A percentile compares a stretch with the other conserved stretches of the same genome.
phyloP scores from a whole-genome alignment of 2,329 filamentous ascomycete genomes.

The Aspergillus sp. region DNA sequence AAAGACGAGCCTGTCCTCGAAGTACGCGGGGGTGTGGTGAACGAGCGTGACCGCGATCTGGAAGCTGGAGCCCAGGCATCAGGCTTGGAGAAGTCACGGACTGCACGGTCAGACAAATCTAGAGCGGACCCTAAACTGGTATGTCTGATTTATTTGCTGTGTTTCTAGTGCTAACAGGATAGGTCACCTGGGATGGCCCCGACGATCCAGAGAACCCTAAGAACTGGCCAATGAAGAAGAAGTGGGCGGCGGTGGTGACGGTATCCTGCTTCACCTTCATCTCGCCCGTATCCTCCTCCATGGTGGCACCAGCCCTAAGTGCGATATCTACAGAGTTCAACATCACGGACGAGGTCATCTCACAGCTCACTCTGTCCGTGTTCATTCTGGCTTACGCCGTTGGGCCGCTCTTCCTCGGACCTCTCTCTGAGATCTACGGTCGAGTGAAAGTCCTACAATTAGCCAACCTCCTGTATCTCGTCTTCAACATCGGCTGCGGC shows the following conservation, averaged over 20 bases:
- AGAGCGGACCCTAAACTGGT: constrained; percentile 30
- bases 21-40: constrained; percentile 27
- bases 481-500: constrained; percentile 64
- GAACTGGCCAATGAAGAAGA: constrained; percentile 59
- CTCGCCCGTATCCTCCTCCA: constrained; percentile 64
- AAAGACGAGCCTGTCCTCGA: constrained; percentile 24
- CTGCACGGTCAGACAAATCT: constrained; percentile 24
- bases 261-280: constrained; percentile 63
- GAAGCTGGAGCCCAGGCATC: constrained; percentile 17
- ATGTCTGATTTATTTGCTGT: constrained; percentile 5
- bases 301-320: constrained; percentile 57
- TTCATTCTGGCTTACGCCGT: constrained; percentile 59
- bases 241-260: constrained; percentile 60
- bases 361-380: constrained; percentile 55
- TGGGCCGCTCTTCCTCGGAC: constrained; percentile 55
- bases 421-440: constrained; percentile 59
- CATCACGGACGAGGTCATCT: constrained; percentile 50
- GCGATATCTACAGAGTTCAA: constrained; percentile 57
- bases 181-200: constrained; percentile 56
- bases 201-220: constrained; percentile 52
- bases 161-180: not conserved
- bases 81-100: constrained; percentile 28
- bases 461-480: constrained; percentile 57
- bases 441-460: constrained; percentile 57
- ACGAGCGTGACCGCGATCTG: constrained; percentile 31